Conservation (phyloP, 2,329 filamentous ascomycete species). For the Blastomyces silverae region DNA sequence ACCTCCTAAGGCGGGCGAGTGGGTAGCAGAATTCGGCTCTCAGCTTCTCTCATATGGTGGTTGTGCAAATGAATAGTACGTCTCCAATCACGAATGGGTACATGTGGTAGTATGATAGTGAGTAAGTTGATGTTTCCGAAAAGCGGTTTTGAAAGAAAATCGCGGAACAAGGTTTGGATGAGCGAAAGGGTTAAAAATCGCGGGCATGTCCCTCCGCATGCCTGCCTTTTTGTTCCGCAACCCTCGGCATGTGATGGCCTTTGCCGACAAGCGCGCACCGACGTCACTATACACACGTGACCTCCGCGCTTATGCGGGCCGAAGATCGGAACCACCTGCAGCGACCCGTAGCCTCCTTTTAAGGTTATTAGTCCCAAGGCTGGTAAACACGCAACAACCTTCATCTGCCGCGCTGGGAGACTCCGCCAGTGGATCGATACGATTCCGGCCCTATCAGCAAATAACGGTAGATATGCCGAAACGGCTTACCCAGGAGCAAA, state of each 20-base stretch:
- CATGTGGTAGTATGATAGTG: not conserved
- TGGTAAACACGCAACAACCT: too few species aligned
- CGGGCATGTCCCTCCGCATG: conserved; percentile 4
- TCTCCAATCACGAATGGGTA: not conserved
- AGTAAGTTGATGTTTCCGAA: too few species aligned
- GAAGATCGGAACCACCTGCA: too few species aligned
- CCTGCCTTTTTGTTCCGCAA: conserved; percentile 7
- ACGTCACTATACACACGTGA: conserved; percentile 34
- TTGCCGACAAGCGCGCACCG: conserved; percentile 22
- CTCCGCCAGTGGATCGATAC: not conserved
- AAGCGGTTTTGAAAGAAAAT: not conserved
- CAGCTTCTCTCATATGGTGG: not conserved
- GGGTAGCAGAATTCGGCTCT: not conserved
- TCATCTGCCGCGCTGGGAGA: too few species aligned
- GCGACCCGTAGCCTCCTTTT: too few species aligned
- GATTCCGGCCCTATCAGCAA: not conserved
- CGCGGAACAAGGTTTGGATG: not conserved
- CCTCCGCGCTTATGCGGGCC: conserved; percentile 10
- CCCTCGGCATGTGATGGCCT: conserved; percentile 38
- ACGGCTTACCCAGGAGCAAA: conserved; percentile 13
- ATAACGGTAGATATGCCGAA: not conserved
- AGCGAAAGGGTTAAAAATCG: conserved; percentile 12
- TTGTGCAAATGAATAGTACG: not conserved
- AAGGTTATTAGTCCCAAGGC: too few species aligned
- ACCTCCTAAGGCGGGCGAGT: not conserved